Evolutionary conservation across 2,329 filamentous ascomycete genomes (phyloP).

Genomic region (Apiospora saccharicola): DNA sequence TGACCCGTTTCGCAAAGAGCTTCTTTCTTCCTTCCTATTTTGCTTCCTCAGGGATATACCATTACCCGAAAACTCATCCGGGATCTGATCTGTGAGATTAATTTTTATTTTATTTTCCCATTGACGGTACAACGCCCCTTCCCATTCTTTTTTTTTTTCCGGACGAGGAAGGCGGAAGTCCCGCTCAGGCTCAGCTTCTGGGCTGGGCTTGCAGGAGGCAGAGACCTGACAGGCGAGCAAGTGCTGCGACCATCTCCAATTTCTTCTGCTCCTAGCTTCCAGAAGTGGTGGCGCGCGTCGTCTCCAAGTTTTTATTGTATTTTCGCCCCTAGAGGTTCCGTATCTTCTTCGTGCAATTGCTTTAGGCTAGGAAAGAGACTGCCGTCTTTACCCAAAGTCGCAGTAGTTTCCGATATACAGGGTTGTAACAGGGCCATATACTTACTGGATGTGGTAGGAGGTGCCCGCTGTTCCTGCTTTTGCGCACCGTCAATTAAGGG

Average conservation of each 20-base stretch:
- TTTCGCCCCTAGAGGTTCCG: slow-evolving; percentile 15
- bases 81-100: slow-evolving; percentile 20
- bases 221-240: background rate
- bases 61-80: slow-evolving; percentile 16
- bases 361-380: background rate
- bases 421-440: background rate
- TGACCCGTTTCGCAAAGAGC: slow-evolving; percentile 6
- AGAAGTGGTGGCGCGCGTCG: slow-evolving; percentile 20
- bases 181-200: slow-evolving; percentile 1
- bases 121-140: slow-evolving; percentile 11
- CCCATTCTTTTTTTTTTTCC: slow-evolving; percentile 17
- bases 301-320: slow-evolving; percentile 1
- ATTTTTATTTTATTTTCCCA: slow-evolving; percentile 14
- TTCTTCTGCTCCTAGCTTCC: slow-evolving; percentile 20
- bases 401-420: slow-evolving; percentile 14
- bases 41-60: background rate
- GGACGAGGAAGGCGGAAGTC: slow-evolving; percentile 1
- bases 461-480: background rate
- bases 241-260: slow-evolving; percentile 15
- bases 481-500: slow-evolving; percentile 9
- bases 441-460: slow-evolving; percentile 20
- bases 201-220: background rate
- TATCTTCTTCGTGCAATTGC: slow-evolving; percentile 18
- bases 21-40: slow-evolving; percentile 1
- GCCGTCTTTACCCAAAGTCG: slow-evolving; percentile 15